phyloP scores from a whole-genome alignment of 495 filamentous ascomycete species.

The Monascus purpureus region DNA sequence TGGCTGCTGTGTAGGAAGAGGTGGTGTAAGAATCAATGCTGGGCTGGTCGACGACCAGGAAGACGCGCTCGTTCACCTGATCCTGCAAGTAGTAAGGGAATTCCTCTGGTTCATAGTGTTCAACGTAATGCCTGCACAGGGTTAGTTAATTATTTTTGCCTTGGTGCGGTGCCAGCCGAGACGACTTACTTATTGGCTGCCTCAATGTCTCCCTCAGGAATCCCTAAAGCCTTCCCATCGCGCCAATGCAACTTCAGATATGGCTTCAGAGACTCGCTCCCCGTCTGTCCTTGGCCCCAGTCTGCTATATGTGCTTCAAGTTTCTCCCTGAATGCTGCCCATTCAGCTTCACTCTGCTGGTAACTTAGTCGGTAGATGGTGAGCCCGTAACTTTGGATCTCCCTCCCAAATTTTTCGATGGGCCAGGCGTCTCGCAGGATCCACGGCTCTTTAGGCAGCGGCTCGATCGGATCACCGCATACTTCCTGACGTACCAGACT shows the following conservation, averaged over 20 bases:
- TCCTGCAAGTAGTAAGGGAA: not conserved
- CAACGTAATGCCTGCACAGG: too few relatives aligned
- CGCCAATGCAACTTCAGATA: slow-evolving; percentile 19
- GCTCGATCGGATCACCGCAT: slow-evolving; percentile 8
- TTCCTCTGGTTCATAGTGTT: slow-evolving; percentile 6
- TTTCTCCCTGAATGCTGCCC: slow-evolving; percentile 10
- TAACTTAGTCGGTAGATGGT: slow-evolving; percentile 21
- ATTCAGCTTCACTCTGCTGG: slow-evolving; percentile 13
- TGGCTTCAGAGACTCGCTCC: slow-evolving; percentile 9
- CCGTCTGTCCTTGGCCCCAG: slow-evolving; percentile 15
- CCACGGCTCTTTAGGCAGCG: slow-evolving; percentile 9
- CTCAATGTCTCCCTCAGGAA: slow-evolving; percentile 15
- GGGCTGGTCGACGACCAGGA: slow-evolving; percentile 12
- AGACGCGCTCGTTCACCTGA: slow-evolving; percentile 3
- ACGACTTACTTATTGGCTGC: slow-evolving; percentile 14
- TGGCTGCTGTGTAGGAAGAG: slow-evolving; percentile 6
- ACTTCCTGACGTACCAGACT: slow-evolving; percentile 6
- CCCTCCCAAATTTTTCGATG: not conserved
- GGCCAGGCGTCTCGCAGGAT: slow-evolving; percentile 4
- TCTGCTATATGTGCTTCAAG: slow-evolving; percentile 13
- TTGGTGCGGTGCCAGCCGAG: not conserved
- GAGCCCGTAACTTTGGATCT: slow-evolving; percentile 12
- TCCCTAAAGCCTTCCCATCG: slow-evolving; percentile 14
- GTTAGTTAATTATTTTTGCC: not conserved
- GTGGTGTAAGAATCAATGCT: slow-evolving; percentile 13